A percentile compares a stretch with the other conserved stretches of the same genome.
These are phyloP conservation scores for Penicillium pancosmium DNA, from an alignment of 495 filamentous ascomycete genomes.

Conservation along the genomic window DNA sequence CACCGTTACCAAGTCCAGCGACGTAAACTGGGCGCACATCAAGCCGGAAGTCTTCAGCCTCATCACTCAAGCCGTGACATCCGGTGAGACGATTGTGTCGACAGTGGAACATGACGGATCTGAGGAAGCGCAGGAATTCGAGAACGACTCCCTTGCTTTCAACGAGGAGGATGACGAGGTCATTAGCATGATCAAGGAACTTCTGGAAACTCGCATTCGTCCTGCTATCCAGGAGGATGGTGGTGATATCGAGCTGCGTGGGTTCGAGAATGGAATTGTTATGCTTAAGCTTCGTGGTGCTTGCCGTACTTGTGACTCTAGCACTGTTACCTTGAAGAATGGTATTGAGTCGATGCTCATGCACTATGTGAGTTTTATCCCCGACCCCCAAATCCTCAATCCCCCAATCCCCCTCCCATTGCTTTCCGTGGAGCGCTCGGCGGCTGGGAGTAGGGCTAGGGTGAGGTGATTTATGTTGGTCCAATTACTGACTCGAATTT, in stretches of 20 bases:
- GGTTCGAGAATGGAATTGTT: conserved; percentile 86
- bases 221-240: conserved; percentile 97
- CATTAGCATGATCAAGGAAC: conserved; percentile 96
- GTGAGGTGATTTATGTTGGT: conserved; percentile 14
- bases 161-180: conserved; percentile 90
- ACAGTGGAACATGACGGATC: conserved; percentile 64
- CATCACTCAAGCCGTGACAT: conserved; percentile 87
- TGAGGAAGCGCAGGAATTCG: conserved; percentile 56
- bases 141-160: conserved; percentile 69
- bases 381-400: not conserved
- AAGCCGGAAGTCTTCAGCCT: conserved; percentile 94
- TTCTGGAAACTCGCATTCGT: conserved; percentile 93
- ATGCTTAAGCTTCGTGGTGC: conserved; percentile 86
- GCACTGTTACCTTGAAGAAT: conserved; percentile 92
- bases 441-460: too few species aligned
- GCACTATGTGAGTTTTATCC: conserved; percentile 63
- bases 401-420: not conserved
- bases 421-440: not conserved
- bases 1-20: conserved; percentile 87
- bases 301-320: conserved; percentile 93
- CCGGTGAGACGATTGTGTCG: conserved; percentile 79
- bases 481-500: conserved; percentile 13
- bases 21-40: conserved; percentile 90
- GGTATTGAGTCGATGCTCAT: conserved; percentile 98
- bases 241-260: conserved; percentile 91